These are phyloP conservation scores for Malania oleifera DNA, from an alignment of 164 flowering plant genomes.

Conservation along the genomic window DNA sequence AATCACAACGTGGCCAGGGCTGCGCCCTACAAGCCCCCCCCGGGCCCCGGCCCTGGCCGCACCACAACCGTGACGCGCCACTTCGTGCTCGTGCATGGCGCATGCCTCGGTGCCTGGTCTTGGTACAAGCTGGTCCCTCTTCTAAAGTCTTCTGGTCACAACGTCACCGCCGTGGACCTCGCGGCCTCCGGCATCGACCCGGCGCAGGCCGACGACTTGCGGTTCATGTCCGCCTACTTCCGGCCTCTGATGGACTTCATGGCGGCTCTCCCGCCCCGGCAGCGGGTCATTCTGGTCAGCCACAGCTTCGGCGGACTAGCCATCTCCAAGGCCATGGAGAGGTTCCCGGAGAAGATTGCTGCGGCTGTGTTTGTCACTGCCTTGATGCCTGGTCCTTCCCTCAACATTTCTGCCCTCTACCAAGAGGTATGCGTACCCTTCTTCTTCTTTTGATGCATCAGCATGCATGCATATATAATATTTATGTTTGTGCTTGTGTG, in stretches of 20 bases:
- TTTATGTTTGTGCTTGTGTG: too few species aligned
- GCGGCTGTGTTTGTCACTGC: constrained; percentile 31
- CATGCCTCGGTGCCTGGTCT: constrained; percentile 33
- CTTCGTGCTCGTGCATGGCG: not conserved
- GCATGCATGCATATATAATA: too few species aligned
- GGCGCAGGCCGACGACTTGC: constrained; percentile 2
- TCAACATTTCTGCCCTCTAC: constrained; percentile 14
- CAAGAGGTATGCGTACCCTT: constrained; percentile 12
- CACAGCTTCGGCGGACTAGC: constrained; percentile 26
- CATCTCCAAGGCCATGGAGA: constrained; percentile 26
- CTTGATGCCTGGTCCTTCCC: constrained; percentile 25
- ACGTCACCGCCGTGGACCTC: constrained; percentile 28
- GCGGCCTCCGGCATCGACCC: constrained; percentile 29
- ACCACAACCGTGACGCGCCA: too few species aligned
- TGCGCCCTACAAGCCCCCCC: too few species aligned
- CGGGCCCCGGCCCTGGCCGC: too few species aligned
- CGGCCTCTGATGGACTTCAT: constrained; percentile 21
- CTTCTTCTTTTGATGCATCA: too few species aligned
- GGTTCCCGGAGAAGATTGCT: constrained; percentile 22
- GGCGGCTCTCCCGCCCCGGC: constrained; percentile 6
- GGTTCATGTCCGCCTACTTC: constrained; percentile 15
- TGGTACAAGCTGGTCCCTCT: constrained; percentile 24
- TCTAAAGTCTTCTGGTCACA: constrained; percentile 24
- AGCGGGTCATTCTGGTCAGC: constrained; percentile 28
- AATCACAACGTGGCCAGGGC: too few species aligned